These are phyloP conservation scores for Russula emetica DNA, from an alignment of 768 basidiomycete species.

Conservation along the genomic window DNA sequence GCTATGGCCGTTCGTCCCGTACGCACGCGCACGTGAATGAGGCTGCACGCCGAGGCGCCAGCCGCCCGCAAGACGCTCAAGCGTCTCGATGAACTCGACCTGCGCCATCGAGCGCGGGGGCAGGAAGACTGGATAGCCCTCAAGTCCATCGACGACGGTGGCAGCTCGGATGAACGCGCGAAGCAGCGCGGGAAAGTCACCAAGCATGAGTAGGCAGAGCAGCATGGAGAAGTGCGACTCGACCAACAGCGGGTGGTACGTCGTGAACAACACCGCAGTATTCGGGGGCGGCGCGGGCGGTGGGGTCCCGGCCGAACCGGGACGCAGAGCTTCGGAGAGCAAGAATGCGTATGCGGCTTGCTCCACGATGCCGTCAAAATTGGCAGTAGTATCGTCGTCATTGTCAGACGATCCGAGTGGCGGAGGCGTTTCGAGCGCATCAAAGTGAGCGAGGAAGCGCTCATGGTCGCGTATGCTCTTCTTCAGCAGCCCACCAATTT, in stretches of 20 bases:
- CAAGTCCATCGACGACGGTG: constrained; percentile 70
- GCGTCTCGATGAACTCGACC: constrained; percentile 80
- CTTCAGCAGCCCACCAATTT: constrained; percentile 54
- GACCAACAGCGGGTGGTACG: constrained; percentile 86
- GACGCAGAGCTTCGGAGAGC: constrained; percentile 62
- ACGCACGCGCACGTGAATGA: constrained; percentile 41
- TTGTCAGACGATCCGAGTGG: constrained; percentile 19
- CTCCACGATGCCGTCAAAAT: constrained; percentile 43
- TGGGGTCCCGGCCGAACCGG: constrained; percentile 46
- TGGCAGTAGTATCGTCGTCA: not conserved
- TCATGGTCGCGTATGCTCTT: constrained; percentile 84
- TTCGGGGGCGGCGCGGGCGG: constrained; percentile 38
- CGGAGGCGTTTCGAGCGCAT: constrained; percentile 52
- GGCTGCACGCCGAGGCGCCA: constrained; percentile 36
- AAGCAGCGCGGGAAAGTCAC: constrained; percentile 61
- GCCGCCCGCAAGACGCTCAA: constrained; percentile 73
- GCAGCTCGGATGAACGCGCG: constrained; percentile 64
- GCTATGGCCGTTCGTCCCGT: constrained; percentile 30
- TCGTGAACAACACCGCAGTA: constrained; percentile 67
- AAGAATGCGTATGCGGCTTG: constrained; percentile 64
- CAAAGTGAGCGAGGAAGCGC: constrained; percentile 78
- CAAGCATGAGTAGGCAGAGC: constrained; percentile 71
- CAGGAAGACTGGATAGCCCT: constrained; percentile 84
- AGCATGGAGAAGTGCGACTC: constrained; percentile 82
- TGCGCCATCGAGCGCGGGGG: constrained; percentile 87